Base-by-base conservation (phyloP, 805 yeast species). In the Crinitomyces ghanaensis region DNA sequence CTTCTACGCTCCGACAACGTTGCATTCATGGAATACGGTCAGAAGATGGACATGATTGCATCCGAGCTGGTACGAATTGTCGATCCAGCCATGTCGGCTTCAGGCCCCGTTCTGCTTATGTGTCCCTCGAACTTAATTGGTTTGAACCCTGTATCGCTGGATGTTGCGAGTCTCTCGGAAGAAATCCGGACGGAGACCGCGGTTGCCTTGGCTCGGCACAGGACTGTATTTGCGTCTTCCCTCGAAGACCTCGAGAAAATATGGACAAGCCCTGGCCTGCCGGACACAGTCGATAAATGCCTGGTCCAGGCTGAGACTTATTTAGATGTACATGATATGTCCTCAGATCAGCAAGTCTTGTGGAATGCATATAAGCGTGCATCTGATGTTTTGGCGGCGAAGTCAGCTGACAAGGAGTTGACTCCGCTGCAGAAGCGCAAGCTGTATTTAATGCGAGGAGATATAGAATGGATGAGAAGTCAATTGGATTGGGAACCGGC, bases 261-360 rank as follows among this genome's bases (percentile, higher is more conserved):
- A 3, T 36, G 41, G 42, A 7, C 25, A 3, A 18, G 19, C 14
- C 18, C 29, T 4, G 26, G 30, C 19, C 40, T 39, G 19, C 43
- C 43, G 4, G 25, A 14, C 13, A 37, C 39, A 11, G 28, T 38
- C 6, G 44, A 38, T 13, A 31, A 47, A 24, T 39, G 30, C 28
- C 36, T 49, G 26, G 42, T 50, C 19, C 49, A 47, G 34, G 46
- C 51, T 11, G 52, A 49, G 20, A 34, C 42, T 26, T 42, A 40
- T 27, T 33, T 51, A 16, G 49, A 45, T 19, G 29, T 38, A 5
- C 36, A 33, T 31, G 38, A 19, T 13, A 25, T 11, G 9, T 13
- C 21, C 8, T 18, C 9, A 7, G 23, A 9, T 6, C 15, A 11
- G 4, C 25, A 23, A n/a, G 29, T 11, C 7, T 14, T 34, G 26